Conservation (phyloP, 768 basidiomycete genomes). For the Paxillus involutus region DNA sequence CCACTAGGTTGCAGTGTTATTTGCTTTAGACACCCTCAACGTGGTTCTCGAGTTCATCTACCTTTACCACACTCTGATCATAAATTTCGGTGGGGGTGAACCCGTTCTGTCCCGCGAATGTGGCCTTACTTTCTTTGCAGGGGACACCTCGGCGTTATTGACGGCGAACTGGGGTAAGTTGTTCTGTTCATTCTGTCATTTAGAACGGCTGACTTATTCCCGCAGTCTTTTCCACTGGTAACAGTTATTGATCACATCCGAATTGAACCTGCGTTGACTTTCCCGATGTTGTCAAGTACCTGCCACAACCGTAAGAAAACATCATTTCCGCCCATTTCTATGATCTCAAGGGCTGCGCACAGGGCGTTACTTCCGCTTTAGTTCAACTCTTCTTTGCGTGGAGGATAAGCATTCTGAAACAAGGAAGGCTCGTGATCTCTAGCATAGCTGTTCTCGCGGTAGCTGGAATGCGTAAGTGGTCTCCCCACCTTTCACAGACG, state of each 20-base stretch:
- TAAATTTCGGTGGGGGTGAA: slow-evolving; percentile 20
- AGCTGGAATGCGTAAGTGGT: slow-evolving; percentile 17
- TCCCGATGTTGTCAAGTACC: slow-evolving; percentile 10
- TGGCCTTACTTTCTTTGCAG: slow-evolving; percentile 2
- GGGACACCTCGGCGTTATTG: slow-evolving; percentile 13
- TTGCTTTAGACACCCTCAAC: slow-evolving; percentile 24
- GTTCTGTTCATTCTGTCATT: not conserved
- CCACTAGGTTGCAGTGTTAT: slow-evolving; percentile 18
- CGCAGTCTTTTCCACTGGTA: slow-evolving; percentile 31
- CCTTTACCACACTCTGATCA: slow-evolving; percentile 25
- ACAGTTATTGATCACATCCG: not conserved
- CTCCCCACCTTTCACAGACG: not conserved
- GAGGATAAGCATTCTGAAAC: slow-evolving; percentile 22
- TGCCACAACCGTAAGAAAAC: slow-evolving; percentile 22
- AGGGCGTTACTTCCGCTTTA: slow-evolving; percentile 26
- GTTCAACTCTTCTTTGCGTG: slow-evolving; percentile 31
- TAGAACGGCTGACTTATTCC: not conserved
- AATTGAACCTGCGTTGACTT: not conserved
- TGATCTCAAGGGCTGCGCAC: not conserved
- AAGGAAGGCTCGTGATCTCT: slow-evolving; percentile 7
- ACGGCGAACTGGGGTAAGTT: slow-evolving; percentile 23
- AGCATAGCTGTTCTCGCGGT: slow-evolving; percentile 14
- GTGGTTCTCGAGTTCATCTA: slow-evolving; percentile 24
- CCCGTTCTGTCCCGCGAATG: not conserved
- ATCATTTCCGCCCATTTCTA: not conserved